Conservation (phyloP, 2,329 filamentous ascomycete species). For the Xylariaceae sp. region DNA sequence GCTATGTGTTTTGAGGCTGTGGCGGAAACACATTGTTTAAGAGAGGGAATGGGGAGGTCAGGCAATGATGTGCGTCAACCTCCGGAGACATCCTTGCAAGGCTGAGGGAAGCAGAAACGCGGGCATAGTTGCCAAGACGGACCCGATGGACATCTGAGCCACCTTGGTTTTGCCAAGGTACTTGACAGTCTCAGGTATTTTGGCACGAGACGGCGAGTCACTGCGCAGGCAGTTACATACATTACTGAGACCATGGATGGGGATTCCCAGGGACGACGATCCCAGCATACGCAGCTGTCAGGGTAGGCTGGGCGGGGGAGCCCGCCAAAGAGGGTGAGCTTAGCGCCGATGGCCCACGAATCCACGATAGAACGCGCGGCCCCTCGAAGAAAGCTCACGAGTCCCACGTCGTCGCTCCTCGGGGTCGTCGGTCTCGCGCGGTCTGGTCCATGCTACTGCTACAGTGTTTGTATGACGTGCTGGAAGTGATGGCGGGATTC, state of each 20-base stretch:
- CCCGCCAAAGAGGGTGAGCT: not conserved
- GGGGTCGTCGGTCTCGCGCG: too few relatives aligned
- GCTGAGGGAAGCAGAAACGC: conserved; percentile 1
- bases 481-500: too few relatives aligned
- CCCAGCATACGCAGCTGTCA: not conserved
- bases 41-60: not conserved
- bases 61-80: not conserved
- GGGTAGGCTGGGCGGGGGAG: not conserved
- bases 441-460: too few relatives aligned
- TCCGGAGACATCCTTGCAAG: not conserved
- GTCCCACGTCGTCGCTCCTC: too few relatives aligned
- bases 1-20: not conserved
- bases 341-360: too few relatives aligned
- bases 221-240: too few relatives aligned
- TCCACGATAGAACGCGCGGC: not conserved
- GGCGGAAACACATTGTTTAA: not conserved
- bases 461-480: too few relatives aligned
- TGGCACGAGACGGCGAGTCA: too few relatives aligned
- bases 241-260: too few relatives aligned
- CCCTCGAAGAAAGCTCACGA: too few relatives aligned
- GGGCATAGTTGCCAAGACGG: not conserved
- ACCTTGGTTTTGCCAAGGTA: conserved; percentile 12
- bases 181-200: conserved; percentile 7
- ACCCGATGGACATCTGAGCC: conserved; percentile 14
- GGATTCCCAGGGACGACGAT: not conserved